Evolutionary conservation across 306 rosid genomes (phyloP).

Genomic region (Lathyrus aphaca): DNA sequence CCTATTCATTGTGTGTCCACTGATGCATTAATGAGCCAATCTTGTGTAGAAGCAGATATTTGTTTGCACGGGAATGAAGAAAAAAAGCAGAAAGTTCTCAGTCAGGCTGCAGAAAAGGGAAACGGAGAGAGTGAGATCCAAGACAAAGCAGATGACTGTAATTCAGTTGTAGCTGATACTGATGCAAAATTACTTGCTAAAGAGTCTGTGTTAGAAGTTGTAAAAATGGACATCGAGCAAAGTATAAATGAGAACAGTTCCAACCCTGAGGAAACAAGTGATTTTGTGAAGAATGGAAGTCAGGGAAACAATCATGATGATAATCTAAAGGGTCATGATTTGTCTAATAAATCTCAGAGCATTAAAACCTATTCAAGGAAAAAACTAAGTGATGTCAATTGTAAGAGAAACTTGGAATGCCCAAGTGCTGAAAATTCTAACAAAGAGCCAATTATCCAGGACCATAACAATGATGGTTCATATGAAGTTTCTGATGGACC

Average conservation of each 20-base stretch:
- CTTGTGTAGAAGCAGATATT: slow-evolving; percentile 32
- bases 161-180: slow-evolving; percentile 36
- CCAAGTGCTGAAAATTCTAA: slow-evolving; percentile 25
- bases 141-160: slow-evolving; percentile 21
- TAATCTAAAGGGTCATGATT: slow-evolving; percentile 13
- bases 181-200: slow-evolving; percentile 27
- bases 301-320: slow-evolving; percentile 20
- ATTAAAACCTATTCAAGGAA: slow-evolving; percentile 32
- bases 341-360: background rate
- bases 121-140: slow-evolving; percentile 6
- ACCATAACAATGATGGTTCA: slow-evolving; percentile 30
- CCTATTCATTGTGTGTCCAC: slow-evolving; percentile 11
- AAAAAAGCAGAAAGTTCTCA: slow-evolving; percentile 22
- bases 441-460: slow-evolving; percentile 30
- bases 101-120: slow-evolving; percentile 34
- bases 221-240: slow-evolving; percentile 24
- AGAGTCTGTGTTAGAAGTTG: slow-evolving; percentile 35
- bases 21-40: slow-evolving; percentile 38
- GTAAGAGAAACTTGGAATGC: background rate
- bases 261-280: slow-evolving; percentile 27
- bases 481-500: slow-evolving; percentile 32
- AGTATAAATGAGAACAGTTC: slow-evolving; percentile 28
- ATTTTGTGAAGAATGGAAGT: slow-evolving; percentile 27
- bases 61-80: slow-evolving; percentile 31
- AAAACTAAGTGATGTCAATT: slow-evolving; percentile 6